phyloP scores from a whole-genome alignment of 257 asterid species.

The Solanum etuberosum region DNA sequence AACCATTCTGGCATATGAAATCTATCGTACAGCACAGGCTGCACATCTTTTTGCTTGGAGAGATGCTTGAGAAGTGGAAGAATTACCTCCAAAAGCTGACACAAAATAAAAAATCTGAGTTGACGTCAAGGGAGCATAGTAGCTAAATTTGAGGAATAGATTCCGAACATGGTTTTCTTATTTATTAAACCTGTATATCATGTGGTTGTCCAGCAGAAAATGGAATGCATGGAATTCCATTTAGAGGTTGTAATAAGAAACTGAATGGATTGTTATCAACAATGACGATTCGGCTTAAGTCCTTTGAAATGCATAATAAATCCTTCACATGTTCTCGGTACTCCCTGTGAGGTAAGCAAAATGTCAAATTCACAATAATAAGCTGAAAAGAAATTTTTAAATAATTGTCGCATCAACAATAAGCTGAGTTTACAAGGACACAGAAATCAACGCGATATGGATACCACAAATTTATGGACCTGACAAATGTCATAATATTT shows the following conservation, averaged over 20 bases:
- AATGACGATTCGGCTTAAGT: slow-evolving; percentile 58
- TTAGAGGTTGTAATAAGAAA: slow-evolving; percentile 84
- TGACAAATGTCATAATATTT: not conserved
- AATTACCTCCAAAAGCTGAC: slow-evolving; percentile 80
- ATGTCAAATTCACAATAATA: not conserved
- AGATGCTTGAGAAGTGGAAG: slow-evolving; percentile 90
- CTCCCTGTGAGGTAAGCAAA: slow-evolving; percentile 39
- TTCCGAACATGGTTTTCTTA: not conserved
- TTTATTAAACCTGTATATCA: slow-evolving; percentile 54
- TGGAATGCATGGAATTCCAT: slow-evolving; percentile 85
- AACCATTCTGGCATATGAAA: slow-evolving; percentile 97
- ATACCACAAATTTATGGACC: not conserved
- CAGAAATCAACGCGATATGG: not conserved
- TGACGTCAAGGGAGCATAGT: not conserved
- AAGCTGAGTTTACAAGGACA: not conserved
- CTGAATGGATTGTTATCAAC: slow-evolving; percentile 97
- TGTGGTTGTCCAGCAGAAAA: slow-evolving; percentile 59
- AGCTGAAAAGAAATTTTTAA: not conserved
- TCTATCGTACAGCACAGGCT: slow-evolving; percentile 59
- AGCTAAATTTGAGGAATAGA: not conserved
- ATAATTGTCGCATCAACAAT: not conserved
- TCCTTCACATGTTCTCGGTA: slow-evolving; percentile 90
- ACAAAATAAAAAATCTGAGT: not conserved
- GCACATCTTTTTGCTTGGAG: slow-evolving; percentile 70
- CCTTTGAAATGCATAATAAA: slow-evolving; percentile 60